phyloP scores from a whole-genome alignment of 2,329 filamentous ascomycete genomes.

The Curvularia sp. region DNA sequence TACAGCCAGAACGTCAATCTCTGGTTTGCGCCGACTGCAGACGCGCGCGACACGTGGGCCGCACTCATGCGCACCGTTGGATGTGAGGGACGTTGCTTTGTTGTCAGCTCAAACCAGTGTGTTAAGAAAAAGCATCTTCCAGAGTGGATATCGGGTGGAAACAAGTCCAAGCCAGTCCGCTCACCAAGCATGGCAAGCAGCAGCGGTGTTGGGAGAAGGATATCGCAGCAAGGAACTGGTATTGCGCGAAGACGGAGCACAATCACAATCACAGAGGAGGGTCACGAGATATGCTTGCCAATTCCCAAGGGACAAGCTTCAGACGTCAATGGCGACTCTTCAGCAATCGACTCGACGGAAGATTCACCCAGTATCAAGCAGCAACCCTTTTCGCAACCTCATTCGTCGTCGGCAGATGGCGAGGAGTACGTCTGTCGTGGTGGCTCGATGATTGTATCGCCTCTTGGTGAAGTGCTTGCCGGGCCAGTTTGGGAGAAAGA shows the following conservation, averaged over 20 bases:
- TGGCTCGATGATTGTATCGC: slow-evolving; percentile 82
- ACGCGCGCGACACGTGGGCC: slow-evolving; percentile 82
- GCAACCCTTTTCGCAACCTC: slow-evolving; percentile 15
- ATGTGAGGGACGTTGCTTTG: slow-evolving; percentile 82
- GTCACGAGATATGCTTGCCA: slow-evolving; percentile 58
- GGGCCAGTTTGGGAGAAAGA: slow-evolving; percentile 85
- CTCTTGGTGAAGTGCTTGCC: slow-evolving; percentile 77
- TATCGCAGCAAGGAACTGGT: slow-evolving; percentile 13
- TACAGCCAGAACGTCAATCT: slow-evolving; percentile 92
- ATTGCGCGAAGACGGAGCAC: slow-evolving; percentile 49
- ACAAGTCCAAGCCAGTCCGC: slow-evolving; percentile 11
- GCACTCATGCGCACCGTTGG: slow-evolving; percentile 82
- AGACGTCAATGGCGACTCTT: slow-evolving; percentile 24
- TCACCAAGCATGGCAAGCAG: slow-evolving; percentile 6
- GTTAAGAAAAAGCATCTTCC: slow-evolving; percentile 66
- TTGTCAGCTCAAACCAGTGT: slow-evolving; percentile 86
- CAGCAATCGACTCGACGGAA: slow-evolving; percentile 35
- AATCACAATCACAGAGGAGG: slow-evolving; percentile 49
- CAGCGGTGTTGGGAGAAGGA: slow-evolving; percentile 9
- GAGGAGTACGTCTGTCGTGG: slow-evolving; percentile 71
- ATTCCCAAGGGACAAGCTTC: slow-evolving; percentile 22
- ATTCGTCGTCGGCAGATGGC: slow-evolving; percentile 18
- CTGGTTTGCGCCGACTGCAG: slow-evolving; percentile 89
- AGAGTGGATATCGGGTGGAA: slow-evolving; percentile 58
- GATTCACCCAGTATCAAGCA: slow-evolving; percentile 28